A percentile compares a stretch with the other conserved stretches of the same genome.
Evolutionary conservation across 495 filamentous ascomycete species (phyloP).

Genomic region (Hypoxylon rickii): DNA sequence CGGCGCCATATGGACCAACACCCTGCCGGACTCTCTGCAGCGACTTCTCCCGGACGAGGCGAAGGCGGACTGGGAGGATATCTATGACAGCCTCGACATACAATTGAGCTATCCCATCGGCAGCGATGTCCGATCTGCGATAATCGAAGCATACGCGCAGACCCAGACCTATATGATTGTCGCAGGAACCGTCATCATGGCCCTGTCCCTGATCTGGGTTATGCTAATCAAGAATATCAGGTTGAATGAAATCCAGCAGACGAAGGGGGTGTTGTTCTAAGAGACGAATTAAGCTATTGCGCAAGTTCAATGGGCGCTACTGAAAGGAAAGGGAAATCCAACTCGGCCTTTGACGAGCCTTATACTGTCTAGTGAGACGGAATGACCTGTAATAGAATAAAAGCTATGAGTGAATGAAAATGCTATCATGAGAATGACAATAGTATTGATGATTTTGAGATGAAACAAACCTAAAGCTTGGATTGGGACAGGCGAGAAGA

Average conservation of each 20-base stretch:
- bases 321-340: too few relatives aligned
- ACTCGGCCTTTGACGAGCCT: too few relatives aligned
- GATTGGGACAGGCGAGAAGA: too few relatives aligned
- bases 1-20: conserved; percentile 61
- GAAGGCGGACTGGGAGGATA: conserved; percentile 25
- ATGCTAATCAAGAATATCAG: conserved; percentile 4
- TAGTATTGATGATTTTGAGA: too few relatives aligned
- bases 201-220: not conserved
- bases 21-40: conserved; percentile 48
- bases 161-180: conserved; percentile 2
- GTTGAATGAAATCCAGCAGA: conserved; percentile 7
- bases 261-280: conserved; percentile 1
- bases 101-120: conserved; percentile 53
- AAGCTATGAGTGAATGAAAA: too few relatives aligned
- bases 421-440: too few relatives aligned
- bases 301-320: too few relatives aligned
- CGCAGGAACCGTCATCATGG: conserved; percentile 3
- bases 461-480: too few relatives aligned
- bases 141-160: conserved; percentile 49
- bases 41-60: conserved; percentile 50
- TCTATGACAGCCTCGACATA: conserved; percentile 51
- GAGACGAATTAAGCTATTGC: too few relatives aligned
- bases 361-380: too few relatives aligned
- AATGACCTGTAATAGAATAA: too few relatives aligned
- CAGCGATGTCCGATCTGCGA: conserved; percentile 45